Evolutionary conservation across 2,329 filamentous ascomycete species (phyloP).

Genomic region (Ophiostoma pallidulum): DNA sequence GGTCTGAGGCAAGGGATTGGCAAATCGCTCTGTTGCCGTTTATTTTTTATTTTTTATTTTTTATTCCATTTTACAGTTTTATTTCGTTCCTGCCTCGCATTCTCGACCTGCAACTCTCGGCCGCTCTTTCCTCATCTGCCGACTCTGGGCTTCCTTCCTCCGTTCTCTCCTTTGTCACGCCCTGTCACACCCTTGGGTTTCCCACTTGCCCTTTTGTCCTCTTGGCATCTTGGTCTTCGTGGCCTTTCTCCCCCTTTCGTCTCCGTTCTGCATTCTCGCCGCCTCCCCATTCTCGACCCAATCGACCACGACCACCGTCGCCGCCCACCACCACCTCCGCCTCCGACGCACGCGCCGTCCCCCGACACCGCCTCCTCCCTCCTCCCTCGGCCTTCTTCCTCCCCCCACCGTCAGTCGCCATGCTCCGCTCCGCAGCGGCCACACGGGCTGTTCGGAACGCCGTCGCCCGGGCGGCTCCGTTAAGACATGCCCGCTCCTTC

Average conservation of each 20-base stretch:
- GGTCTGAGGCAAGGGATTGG: no score
- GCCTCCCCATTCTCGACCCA: neutral
- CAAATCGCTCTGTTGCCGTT: no score
- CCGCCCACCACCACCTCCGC: neutral
- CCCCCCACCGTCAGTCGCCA: constrained; percentile 18
- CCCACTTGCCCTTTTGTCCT: neutral
- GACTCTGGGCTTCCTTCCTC: no score
- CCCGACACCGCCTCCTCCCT: neutral
- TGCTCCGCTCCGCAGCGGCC: constrained; percentile 39
- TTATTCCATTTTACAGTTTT: no score
- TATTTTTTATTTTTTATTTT: no score
- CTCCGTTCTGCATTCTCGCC: neutral
- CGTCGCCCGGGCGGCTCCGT: constrained; percentile 30
- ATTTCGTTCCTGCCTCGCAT: no score
- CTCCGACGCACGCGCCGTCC: neutral
- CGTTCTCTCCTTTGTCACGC: no score
- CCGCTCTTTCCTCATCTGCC: no score
- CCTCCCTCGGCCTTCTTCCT: neutral
- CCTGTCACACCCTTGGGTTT: no score
- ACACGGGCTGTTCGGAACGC: constrained; percentile 37
- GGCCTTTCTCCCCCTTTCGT: neutral
- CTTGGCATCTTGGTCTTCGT: neutral
- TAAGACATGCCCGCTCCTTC: constrained; percentile 29
- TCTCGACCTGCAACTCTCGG: no score
- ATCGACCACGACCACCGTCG: neutral